phyloP scores from a whole-genome alignment of 2,329 filamentous ascomycete genomes.

The Aspergillus cejpii region DNA sequence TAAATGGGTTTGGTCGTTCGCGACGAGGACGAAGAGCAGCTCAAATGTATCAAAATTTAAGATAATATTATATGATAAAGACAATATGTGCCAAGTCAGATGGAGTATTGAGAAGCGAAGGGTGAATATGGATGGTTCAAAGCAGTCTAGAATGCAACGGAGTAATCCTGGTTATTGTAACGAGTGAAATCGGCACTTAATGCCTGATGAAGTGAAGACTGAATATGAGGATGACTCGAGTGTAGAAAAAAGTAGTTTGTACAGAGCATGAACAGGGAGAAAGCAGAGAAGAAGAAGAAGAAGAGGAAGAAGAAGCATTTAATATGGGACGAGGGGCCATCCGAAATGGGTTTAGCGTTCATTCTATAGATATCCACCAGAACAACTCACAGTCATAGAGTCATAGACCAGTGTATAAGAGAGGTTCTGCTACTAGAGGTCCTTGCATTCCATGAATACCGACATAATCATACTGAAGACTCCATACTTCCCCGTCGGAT shows the following conservation, averaged over 20 bases:
- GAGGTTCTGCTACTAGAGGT: no score
- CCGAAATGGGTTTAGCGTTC: slow-evolving; percentile 1
- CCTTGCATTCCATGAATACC: no score
- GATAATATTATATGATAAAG: not conserved
- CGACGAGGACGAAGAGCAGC: not conserved
- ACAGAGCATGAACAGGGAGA: no score
- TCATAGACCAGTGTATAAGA: no score
- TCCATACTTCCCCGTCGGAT: no score
- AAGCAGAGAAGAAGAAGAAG: no score
- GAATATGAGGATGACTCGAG: not conserved
- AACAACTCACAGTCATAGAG: no score
- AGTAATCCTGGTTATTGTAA: slow-evolving; percentile 12
- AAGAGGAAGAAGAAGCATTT: no score
- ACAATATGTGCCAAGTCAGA: not conserved
- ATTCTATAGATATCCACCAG: not conserved
- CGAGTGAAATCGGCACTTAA: slow-evolving; percentile 26
- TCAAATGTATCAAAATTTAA: not conserved
- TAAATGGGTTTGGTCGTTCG: not conserved
- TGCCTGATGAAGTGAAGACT: slow-evolving; percentile 11
- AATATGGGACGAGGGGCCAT: no score
- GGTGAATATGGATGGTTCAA: not conserved
- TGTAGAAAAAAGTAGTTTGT: not conserved
- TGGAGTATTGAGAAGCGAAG: not conserved
- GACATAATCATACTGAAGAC: no score
- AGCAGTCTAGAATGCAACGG: slow-evolving; percentile 5